A percentile compares a stretch with the other conserved stretches of the same genome.
phyloP scores from a whole-genome alignment of 163 green algal species.

The Smithsoniella earleae region DNA sequence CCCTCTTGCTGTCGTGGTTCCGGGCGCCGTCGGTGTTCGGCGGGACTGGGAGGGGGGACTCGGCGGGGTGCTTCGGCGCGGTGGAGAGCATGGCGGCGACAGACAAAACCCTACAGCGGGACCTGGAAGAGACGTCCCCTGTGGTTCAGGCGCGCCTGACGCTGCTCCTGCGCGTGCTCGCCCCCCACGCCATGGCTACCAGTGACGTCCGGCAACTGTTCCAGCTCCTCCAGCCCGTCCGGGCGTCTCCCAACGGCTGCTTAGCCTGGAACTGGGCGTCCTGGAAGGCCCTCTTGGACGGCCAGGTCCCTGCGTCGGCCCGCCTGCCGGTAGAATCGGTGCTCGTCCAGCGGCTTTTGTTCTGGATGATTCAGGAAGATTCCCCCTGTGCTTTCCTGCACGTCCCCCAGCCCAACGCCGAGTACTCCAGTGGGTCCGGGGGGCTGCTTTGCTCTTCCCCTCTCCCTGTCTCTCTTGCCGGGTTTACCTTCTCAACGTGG shows the following conservation, averaged over 20 bases:
- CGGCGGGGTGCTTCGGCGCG: too few species aligned
- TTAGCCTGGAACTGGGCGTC: neutral
- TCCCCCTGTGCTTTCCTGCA: neutral
- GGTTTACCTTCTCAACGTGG: constrained; percentile 9
- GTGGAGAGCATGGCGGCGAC: too few species aligned
- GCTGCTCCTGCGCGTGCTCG: constrained; percentile 28
- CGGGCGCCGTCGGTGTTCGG: neutral
- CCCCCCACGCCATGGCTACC: neutral
- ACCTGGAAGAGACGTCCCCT: neutral
- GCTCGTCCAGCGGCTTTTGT: constrained; percentile 17
- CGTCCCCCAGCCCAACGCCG: neutral
- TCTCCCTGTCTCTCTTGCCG: neutral
- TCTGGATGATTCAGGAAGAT: constrained; percentile 20
- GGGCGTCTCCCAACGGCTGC: neutral
- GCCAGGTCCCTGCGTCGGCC: neutral
- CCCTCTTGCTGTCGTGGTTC: constrained; percentile 7
- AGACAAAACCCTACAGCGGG: too few species aligned
- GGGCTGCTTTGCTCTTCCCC: neutral
- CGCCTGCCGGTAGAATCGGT: neutral
- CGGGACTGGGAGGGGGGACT: neutral
- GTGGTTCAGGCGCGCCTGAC: neutral
- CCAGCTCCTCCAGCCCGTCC: constrained; percentile 23
- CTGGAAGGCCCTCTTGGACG: constrained; percentile 13
- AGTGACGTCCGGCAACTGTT: constrained; percentile 9
- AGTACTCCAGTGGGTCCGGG: constrained; percentile 4